phyloP scores from a whole-genome alignment of 2,329 filamentous ascomycete genomes.

The Sclerotinia borealis region DNA sequence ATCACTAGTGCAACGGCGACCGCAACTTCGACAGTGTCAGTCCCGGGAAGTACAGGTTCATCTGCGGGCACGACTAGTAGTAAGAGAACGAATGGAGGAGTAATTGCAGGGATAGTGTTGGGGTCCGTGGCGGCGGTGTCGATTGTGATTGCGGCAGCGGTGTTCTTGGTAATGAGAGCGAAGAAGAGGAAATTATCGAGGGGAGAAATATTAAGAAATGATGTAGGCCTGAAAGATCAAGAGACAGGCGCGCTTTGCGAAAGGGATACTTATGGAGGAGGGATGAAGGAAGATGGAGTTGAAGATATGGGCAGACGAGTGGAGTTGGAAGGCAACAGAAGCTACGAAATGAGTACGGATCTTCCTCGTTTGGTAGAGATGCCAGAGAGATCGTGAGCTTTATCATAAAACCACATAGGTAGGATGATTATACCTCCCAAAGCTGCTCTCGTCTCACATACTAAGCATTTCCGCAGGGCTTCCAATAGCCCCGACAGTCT shows the following conservation, averaged over 20 bases:
- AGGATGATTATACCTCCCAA: background rate
- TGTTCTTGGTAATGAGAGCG: background rate
- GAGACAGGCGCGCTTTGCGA: background rate
- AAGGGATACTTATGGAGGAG: background rate
- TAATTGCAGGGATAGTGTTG: background rate
- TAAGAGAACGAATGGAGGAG: background rate
- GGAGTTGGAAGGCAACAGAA: background rate
- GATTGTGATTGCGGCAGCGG: background rate
- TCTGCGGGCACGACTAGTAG: background rate
- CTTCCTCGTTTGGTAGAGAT: background rate
- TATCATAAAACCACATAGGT: background rate
- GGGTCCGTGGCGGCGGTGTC: background rate
- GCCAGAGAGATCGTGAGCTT: background rate
- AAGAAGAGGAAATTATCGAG: background rate
- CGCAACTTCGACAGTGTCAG: background rate
- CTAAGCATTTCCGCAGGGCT: background rate
- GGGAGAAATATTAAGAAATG: background rate
- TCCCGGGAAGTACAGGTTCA: background rate
- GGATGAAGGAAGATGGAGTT: background rate
- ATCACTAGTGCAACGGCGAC: background rate
- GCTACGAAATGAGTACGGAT: conserved; percentile 1
- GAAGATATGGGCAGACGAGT: background rate
- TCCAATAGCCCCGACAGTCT: background rate
- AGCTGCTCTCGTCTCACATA: background rate
- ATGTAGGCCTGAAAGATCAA: background rate